Base-by-base conservation (phyloP, 2,329 filamentous ascomycete genomes). In the Microcyclospora tardicrescens region DNA sequence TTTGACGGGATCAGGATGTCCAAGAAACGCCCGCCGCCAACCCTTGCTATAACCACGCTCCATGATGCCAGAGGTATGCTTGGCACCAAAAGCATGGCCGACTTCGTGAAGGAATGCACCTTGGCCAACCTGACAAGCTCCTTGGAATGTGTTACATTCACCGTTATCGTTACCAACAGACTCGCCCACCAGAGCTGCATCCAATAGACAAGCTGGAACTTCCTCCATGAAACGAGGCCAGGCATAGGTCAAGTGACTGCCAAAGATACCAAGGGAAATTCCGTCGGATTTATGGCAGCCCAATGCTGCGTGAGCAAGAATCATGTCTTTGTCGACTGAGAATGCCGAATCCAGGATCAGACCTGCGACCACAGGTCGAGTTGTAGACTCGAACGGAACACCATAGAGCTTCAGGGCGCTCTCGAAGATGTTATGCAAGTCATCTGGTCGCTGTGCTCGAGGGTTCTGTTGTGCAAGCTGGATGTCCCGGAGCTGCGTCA, bases 11-110 rank as follows among this genome's bases (percentile, higher is more conserved):
- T 32, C 39, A 2, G 44, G 35, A 16, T 49, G 47, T 1, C 57
- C 41, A 2, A 70, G 40, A 37, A 70, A 69, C 41, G 59, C 60
- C 37, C 60, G 59, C 0, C 58, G 55, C 67, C 67, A 69, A 37
- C 63, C 50, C 6, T 57, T 53, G 6, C 59, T 55, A 44, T 65
- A 67, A 0, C 62, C 63, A 31, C 63, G 50, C 12, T 43, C 52
- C 66, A 49, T 60, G 30, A 60, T 24, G 8, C 19, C 19, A 24
- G 19, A 24, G 5, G 19, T 24, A 8, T 24, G 19, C 19, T 24
- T 24, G 8, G 19, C 8, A 8, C 19, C 19, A 8, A 24, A 24
- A 24, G 19, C 19, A 24, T 24, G 19, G 19, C 19, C 19, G 19
- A 24, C 19, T 24, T 24, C 19, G 19, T 24, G 19, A 8, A 24